Evolutionary conservation across 2,329 filamentous ascomycete genomes (phyloP), one percentile per base, ranked within the genome.

Genomic region (Dactylellina parvicollis): DNA sequence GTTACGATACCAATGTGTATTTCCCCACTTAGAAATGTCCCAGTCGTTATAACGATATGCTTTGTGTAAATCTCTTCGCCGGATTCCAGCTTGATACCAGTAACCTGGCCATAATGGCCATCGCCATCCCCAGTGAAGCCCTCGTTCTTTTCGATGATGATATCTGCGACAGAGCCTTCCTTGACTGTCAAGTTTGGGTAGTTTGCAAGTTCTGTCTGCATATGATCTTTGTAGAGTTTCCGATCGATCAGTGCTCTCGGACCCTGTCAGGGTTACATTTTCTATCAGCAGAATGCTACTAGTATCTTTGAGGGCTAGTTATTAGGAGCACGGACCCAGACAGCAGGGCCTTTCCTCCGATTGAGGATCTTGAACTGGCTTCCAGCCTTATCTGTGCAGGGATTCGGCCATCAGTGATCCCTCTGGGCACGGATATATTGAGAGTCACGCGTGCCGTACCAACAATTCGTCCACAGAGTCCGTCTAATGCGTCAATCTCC

Each of bases 241-340:
- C 95, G 88, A 81, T 99, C 95, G 80, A 99, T 98, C 83, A 99
- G 95, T 50, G 95, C 95, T 60, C 95, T 86, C 0, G 95, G 95
- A 9, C 95, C 95, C 85, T 86, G 49, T 36, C n/a, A n/a, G n/a
- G n/a, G n/a, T n/a, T n/a, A 22, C 5, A 50, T 57, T 60, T 40
- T 44, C 10, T 16, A 28, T 59, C 7, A 64, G 20, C 22, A 22
- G 26, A 1, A 32, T 54, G 16, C 16, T 38, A n/a, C 54, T 59
- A 36, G 30, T 44, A 22, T 28, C 16, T 24, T 36, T 26, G 16
- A 66, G 38, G 14, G 28, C 18, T 16, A 65, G 26, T 40, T 56
- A 30, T 56, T 38, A 40, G 38, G 47, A 38, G 16, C 16, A 77
- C 82, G 64, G 80, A 84, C 85, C 95, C 95, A 99, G 24, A 99